Conservation (phyloP, 305 asterid species). For the Ajuga reptans region DNA sequence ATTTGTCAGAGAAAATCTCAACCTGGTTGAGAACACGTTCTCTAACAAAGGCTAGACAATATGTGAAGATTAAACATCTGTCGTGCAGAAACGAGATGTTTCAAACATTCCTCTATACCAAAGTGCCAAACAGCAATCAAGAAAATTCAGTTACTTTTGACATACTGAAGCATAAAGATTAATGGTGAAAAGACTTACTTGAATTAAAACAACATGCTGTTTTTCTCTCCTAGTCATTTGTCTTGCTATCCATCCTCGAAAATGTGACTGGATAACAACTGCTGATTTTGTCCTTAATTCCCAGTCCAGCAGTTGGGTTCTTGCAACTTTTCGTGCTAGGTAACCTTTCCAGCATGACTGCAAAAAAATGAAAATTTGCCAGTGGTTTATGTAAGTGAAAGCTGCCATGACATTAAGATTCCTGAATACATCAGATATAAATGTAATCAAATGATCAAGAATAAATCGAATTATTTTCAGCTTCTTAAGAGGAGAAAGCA, state of each 20-base stretch:
- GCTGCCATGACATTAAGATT: neutral
- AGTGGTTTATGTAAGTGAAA: neutral
- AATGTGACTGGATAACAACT: conserved; percentile 58
- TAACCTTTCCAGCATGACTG: conserved; percentile 91
- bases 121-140: neutral
- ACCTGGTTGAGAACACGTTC: neutral
- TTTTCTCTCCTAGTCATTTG: conserved; percentile 37
- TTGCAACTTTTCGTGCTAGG: conserved; percentile 62
- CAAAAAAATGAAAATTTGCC: conserved; percentile 13
- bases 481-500: neutral
- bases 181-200: conserved; percentile 41
- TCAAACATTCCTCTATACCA: neutral
- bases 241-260: conserved; percentile 65
- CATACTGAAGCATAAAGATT: conserved; percentile 6
- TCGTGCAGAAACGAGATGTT: neutral
- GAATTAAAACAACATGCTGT: conserved; percentile 50
- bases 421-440: neutral
- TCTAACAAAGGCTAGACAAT: neutral
- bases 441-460: neutral
- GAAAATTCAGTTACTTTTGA: neutral
- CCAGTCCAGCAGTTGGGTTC: conserved; percentile 49
- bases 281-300: conserved; percentile 39
- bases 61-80: neutral
- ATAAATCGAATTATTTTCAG: neutral
- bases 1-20: neutral